Conservation (phyloP, 768 basidiomycete species). For the Suillus subalutaceus region DNA sequence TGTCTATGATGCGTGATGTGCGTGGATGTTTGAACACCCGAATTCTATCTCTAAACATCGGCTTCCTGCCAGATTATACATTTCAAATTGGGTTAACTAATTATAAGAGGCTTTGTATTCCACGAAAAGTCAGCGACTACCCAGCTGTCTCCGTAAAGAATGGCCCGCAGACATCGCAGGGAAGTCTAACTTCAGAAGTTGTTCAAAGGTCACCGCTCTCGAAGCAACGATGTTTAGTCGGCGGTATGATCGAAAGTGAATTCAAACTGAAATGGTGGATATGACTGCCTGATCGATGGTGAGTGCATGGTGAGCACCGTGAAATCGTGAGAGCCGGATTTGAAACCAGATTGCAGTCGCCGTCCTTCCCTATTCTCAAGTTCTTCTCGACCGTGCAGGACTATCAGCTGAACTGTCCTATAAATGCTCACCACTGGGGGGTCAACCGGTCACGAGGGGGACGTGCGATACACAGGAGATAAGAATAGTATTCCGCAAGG, state of each 20-base stretch:
- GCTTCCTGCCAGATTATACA: neutral
- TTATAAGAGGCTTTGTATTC: neutral
- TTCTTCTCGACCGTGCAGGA: neutral
- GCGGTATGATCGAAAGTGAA: neutral
- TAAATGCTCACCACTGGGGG: neutral
- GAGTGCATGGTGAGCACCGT: neutral
- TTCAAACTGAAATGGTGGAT: neutral
- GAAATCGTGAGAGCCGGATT: neutral
- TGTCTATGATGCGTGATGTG: neutral
- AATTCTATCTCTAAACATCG: neutral
- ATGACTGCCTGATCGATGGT: neutral
- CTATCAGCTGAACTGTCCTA: neutral
- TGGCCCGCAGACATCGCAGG: conserved; percentile 3
- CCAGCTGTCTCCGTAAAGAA: neutral
- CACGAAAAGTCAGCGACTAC: conserved; percentile 6
- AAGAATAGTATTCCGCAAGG: neutral
- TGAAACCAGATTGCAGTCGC: neutral
- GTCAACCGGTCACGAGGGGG: neutral
- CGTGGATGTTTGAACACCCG: neutral
- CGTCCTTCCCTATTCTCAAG: neutral
- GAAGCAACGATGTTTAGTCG: conserved; percentile 2
- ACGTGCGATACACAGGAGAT: neutral
- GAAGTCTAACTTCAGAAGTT: neutral
- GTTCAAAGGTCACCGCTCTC: neutral
- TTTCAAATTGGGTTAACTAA: neutral